Percentiles rank a stretch among this genome's conserved stretches.
These are phyloP conservation scores for Botrytis byssoidea DNA, from an alignment of 2,329 filamentous ascomycete genomes.

Conservation along the genomic window DNA sequence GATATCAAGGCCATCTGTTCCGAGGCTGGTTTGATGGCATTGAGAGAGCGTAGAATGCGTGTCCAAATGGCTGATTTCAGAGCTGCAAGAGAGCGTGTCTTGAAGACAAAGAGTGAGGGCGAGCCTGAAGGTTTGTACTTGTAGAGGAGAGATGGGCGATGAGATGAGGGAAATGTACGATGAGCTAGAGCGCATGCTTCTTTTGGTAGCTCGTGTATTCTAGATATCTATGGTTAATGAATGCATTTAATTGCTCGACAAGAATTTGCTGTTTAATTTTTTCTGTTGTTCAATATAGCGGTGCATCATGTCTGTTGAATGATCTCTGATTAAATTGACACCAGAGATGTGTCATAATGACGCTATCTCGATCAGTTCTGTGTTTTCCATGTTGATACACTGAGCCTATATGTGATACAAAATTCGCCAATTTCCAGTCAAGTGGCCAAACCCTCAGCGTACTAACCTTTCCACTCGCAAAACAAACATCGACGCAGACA, in stretches of 20 bases:
- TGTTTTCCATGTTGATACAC: background rate
- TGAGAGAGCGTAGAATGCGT: slow-evolving; percentile 93
- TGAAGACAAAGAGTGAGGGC: slow-evolving; percentile 98
- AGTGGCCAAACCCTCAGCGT: background rate
- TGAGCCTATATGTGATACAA: background rate
- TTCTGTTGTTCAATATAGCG: background rate
- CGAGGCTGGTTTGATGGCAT: slow-evolving; percentile 89
- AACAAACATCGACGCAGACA: background rate
- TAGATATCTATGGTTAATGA: slow-evolving; percentile 24
- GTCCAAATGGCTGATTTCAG: slow-evolving; percentile 99
- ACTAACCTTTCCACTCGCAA: background rate
- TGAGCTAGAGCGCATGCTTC: slow-evolving; percentile 28
- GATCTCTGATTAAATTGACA: too few relatives aligned
- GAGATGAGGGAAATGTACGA: slow-evolving; percentile 9
- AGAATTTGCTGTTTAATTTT: background rate
- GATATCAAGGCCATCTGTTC: slow-evolving; percentile 99
- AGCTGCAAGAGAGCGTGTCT: slow-evolving; percentile 84
- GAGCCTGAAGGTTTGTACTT: slow-evolving; percentile 98
- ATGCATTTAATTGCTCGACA: slow-evolving; percentile 10
- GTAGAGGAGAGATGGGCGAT: slow-evolving; percentile 51
- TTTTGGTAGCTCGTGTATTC: slow-evolving; percentile 35
- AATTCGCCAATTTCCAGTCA: background rate
- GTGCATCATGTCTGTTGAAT: background rate
- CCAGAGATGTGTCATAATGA: too few relatives aligned
- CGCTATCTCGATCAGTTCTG: too few relatives aligned